A percentile compares a stretch with the other conserved stretches of the same genome.
These are phyloP conservation scores for Vaccinium macrocarpon DNA, from an alignment of 148 eudicot species.

Conservation along the genomic window DNA sequence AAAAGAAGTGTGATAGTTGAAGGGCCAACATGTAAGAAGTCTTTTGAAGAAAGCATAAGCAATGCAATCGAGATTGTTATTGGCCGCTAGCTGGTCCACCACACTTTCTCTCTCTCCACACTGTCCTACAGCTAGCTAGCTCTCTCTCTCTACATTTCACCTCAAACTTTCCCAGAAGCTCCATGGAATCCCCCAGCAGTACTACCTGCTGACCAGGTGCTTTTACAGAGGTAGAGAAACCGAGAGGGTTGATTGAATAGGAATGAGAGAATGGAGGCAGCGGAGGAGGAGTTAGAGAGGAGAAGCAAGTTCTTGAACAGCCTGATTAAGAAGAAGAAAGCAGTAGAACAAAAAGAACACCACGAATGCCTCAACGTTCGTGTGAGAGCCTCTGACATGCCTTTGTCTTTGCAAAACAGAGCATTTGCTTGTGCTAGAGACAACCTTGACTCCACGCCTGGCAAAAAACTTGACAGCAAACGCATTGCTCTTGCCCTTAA, in stretches of 20 bases:
- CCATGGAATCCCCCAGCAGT: not conserved
- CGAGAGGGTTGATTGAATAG: constrained; percentile 3
- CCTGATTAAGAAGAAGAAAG: constrained; percentile 31
- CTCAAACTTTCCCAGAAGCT: not conserved
- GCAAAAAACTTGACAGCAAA: constrained; percentile 29
- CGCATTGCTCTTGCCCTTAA: constrained; percentile 31
- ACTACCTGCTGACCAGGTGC: not conserved
- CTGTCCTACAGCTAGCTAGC: not conserved
- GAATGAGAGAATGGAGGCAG: constrained; percentile 32
- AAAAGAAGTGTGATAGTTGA: no score
- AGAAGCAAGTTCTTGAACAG: constrained; percentile 35
- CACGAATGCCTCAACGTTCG: constrained; percentile 21
- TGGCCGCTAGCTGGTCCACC: constrained; percentile 10
- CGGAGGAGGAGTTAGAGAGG: constrained; percentile 31
- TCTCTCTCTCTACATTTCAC: not conserved
- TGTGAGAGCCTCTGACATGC: constrained; percentile 32
- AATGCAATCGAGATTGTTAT: constrained; percentile 14
- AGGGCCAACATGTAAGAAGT: no score
- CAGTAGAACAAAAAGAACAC: constrained; percentile 15
- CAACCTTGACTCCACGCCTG: constrained; percentile 22
- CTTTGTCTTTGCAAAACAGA: constrained; percentile 26
- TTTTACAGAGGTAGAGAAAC: not conserved
- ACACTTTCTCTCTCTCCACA: not conserved
- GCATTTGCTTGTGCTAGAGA: constrained; percentile 31
- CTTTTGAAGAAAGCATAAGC: not conserved